A percentile compares a stretch with the other conserved stretches of the same genome.
phyloP scores from a whole-genome alignment of 306 rosid genomes.

The Prunus dulcis region DNA sequence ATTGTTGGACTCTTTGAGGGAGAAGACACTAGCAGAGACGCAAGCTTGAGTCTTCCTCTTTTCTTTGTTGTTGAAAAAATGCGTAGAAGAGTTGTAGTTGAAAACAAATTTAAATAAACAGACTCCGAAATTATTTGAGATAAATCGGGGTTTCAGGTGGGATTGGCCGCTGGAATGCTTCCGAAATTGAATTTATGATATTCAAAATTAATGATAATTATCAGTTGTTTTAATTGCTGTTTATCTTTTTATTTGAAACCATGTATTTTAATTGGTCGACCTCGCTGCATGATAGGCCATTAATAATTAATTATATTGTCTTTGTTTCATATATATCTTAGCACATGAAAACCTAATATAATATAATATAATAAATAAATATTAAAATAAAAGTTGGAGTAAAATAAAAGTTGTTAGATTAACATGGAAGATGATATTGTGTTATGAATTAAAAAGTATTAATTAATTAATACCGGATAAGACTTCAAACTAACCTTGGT shows the following conservation, averaged over 20 bases:
- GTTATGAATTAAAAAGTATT: too few relatives aligned
- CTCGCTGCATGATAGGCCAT: not conserved
- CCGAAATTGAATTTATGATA: too few relatives aligned
- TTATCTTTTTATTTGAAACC: too few relatives aligned
- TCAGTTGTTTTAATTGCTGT: not conserved
- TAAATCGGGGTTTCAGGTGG: not conserved
- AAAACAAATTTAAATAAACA: slow-evolving; percentile 1
- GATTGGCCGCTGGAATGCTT: not conserved
- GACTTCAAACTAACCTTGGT: too few relatives aligned
- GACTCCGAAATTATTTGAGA: not conserved
- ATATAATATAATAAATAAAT: too few relatives aligned
- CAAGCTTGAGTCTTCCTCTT: not conserved
- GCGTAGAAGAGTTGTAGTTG: not conserved
- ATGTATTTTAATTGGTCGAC: not conserved
- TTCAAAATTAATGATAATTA: not conserved
- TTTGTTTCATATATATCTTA: not conserved
- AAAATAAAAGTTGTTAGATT: too few relatives aligned
- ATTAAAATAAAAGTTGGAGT: too few relatives aligned
- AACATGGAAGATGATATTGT: too few relatives aligned
- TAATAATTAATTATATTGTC: too few relatives aligned
- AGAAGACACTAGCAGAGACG: slow-evolving; percentile 9
- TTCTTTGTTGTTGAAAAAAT: not conserved
- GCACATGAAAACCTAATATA: not conserved
- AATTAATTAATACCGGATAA: too few relatives aligned
- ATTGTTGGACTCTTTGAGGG: slow-evolving; percentile 20